Percentiles rank a stretch among this genome's conserved stretches.
Evolutionary conservation across 2,329 filamentous ascomycete species (phyloP).

Genomic region (Cryphonectria nitschkei): DNA sequence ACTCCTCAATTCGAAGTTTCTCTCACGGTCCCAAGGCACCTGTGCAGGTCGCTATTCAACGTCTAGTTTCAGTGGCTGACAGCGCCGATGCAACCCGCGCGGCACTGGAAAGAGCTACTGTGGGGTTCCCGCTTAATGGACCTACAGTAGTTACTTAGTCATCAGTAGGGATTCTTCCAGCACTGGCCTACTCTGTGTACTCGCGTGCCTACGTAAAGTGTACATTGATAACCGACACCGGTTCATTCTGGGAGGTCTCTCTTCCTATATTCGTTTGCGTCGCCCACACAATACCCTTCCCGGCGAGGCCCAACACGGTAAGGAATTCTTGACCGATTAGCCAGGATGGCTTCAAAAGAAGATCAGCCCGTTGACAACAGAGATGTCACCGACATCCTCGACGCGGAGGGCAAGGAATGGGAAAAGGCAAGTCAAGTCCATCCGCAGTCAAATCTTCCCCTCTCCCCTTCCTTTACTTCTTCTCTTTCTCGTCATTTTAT

Average conservation of each 20-base stretch:
- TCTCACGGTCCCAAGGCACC: neutral
- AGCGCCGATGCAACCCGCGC: constrained; percentile 4
- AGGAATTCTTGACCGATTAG: constrained; percentile 19
- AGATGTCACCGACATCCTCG: constrained; percentile 79
- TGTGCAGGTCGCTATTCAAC: neutral
- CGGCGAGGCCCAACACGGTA: constrained; percentile 23
- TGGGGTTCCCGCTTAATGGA: neutral
- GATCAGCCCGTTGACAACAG: constrained; percentile 54
- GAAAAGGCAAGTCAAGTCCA: constrained; percentile 66
- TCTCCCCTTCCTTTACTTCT: neutral
- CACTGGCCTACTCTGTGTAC: neutral
- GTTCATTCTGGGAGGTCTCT: neutral
- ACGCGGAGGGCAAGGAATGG: constrained; percentile 86
- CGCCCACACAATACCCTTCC: constrained; percentile 12
- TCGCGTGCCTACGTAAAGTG: neutral
- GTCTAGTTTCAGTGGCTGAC: neutral
- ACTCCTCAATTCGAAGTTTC: neutral
- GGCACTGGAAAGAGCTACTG: neutral
- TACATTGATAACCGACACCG: neutral
- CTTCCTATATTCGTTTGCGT: constrained; percentile 15
- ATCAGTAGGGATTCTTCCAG: neutral
- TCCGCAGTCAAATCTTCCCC: neutral
- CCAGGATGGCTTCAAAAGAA: constrained; percentile 46
- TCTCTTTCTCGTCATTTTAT: neutral
- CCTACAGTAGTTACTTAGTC: constrained; percentile 1